Evolutionary conservation across 177 flowering plant genomes (phyloP).

Genomic region (Vitis hybrid): DNA sequence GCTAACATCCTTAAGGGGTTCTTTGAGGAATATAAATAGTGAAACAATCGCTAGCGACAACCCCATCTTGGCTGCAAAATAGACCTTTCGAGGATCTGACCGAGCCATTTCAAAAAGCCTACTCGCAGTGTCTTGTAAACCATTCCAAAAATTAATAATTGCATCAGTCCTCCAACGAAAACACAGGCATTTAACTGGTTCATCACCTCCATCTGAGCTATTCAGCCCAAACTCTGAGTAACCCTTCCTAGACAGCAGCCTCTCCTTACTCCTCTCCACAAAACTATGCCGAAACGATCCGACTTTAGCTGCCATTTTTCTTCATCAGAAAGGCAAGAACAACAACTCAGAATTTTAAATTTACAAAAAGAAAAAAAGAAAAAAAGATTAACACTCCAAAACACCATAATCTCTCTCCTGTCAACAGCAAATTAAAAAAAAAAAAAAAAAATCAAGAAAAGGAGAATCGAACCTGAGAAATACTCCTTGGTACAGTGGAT

Average conservation of each 20-base stretch:
- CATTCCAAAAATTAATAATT: not conserved
- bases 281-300: conserved; percentile 53
- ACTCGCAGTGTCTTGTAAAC: conserved; percentile 12
- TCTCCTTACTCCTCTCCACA: conserved; percentile 50
- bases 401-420: too few relatives aligned
- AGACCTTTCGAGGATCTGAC: conserved; percentile 51
- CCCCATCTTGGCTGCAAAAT: conserved; percentile 55
- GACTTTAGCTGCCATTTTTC: conserved; percentile 32
- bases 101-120: conserved; percentile 39
- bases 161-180: conserved; percentile 16
- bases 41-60: conserved; percentile 45
- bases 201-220: not conserved
- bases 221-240: conserved; percentile 14
- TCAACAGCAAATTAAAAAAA: too few relatives aligned
- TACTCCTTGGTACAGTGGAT: too few relatives aligned
- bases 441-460: too few relatives aligned
- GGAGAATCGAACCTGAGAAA: too few relatives aligned
- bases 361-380: too few relatives aligned
- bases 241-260: conserved; percentile 31
- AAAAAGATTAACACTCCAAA: too few relatives aligned
- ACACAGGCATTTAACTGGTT: not conserved
- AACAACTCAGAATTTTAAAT: too few relatives aligned
- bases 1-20: conserved; percentile 27
- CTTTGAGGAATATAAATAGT: conserved; percentile 39
- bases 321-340: too few relatives aligned